These are phyloP conservation scores for Diplogelasinospora grovesii DNA, from an alignment of 495 filamentous ascomycete genomes.

Conservation along the genomic window DNA sequence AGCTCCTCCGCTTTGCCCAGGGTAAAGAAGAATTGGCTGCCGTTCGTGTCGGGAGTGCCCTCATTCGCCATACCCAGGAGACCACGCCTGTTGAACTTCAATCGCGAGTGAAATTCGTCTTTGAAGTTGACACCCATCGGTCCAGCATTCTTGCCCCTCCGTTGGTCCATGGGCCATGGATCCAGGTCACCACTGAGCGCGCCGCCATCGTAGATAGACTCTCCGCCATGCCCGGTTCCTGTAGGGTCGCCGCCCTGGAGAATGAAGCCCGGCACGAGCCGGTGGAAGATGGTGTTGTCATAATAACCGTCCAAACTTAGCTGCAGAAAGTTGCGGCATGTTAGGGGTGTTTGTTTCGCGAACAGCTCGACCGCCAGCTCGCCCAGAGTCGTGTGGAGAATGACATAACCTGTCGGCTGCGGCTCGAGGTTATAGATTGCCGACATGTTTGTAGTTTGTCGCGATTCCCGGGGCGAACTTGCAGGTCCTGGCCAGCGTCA, in stretches of 20 bases:
- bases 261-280: conserved; percentile 84
- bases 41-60: conserved; percentile 68
- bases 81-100: conserved; percentile 90
- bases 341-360: conserved; percentile 84
- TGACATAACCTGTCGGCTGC: conserved; percentile 79
- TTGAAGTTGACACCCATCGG: conserved; percentile 56
- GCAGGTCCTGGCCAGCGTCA: too few relatives aligned
- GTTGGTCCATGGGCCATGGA: conserved; percentile 57
- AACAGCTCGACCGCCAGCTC: conserved; percentile 88
- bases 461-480: background rate
- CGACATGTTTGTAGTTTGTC: conserved; percentile 54
- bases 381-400: conserved; percentile 82
- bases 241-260: conserved; percentile 85
- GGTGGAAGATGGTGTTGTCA: conserved; percentile 85
- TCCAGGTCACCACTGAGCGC: conserved; percentile 59
- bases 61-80: conserved; percentile 90
- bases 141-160: conserved; percentile 49
- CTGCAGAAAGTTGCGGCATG: conserved; percentile 93
- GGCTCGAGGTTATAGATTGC: conserved; percentile 91
- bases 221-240: conserved; percentile 82
- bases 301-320: conserved; percentile 94
- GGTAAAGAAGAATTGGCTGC: conserved; percentile 96
- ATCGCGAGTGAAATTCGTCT: conserved; percentile 85
- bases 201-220: conserved; percentile 82
- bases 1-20: conserved; percentile 76